Evolutionary conservation across 441 rosid genomes (phyloP), one percentile per base, ranked within the genome.

Genomic region (California macrophylla): DNA sequence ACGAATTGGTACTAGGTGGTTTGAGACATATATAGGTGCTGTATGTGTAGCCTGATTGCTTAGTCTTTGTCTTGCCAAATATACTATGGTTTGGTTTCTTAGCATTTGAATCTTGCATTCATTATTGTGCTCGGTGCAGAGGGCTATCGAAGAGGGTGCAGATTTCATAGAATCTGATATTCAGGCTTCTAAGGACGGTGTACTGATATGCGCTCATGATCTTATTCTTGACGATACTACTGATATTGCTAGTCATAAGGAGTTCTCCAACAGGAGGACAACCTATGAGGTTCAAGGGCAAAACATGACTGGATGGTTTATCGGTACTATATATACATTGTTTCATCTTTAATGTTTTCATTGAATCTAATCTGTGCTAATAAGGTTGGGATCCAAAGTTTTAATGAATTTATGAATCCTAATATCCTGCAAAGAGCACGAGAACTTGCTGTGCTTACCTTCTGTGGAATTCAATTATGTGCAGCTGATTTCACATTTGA

Each of bases 71-170:
- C 30, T 3, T 28, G 30, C 2, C 30, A 28, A 28, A n/a, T 1
- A 28, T 28, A 28, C 30, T 3, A 28, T 28, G 2, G 3, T 28
- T 28, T 28, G 1, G 30, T 28, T 1, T 28, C 30, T 28, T 28
- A 1, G 30, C 30, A 28, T 28, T 1, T 28, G 30, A 13, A 28
- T 12, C 45, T 15, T 3, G 0, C 0, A 1, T 45, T 0, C 54
- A 16, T 0, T 13, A n/a, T 67, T 21, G 18, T 10, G 2, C 3
- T 32, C 7, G 36, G 26, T 54, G 73, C 73, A 75, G 74, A 70
- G 71, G 23, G 74, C 74, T 9, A 66, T 75, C 12, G 68, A 70
- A 4, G 74, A 70, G 56, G 74, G 78, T 9, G 78, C 71, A n/a
- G 74, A 75, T 21, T 75, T 75, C 64, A 70, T 75, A 20, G 74